Evolutionary conservation across 192 early-diverging fungal species (phyloP).

Genomic region (Coemansia biformis): DNA sequence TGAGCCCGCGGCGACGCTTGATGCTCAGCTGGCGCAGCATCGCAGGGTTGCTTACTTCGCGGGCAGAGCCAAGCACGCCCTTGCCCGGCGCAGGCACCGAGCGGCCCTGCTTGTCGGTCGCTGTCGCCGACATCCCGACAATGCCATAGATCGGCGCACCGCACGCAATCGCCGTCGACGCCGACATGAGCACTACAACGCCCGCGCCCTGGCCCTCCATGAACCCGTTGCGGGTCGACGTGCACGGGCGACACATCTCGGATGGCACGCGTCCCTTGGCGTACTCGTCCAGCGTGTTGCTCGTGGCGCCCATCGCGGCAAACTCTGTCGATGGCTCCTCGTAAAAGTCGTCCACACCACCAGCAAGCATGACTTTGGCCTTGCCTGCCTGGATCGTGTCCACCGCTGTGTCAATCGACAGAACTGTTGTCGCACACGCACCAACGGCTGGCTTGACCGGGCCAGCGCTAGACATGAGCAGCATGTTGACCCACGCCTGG

Average conservation of each 20-base stretch:
- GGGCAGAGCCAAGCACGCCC: too few species aligned
- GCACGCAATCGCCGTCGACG: too few species aligned
- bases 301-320: conserved; percentile 93
- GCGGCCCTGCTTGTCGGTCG: too few species aligned
- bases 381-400: conserved; percentile 84
- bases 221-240: too few species aligned
- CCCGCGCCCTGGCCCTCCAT: too few species aligned
- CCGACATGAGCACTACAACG: too few species aligned
- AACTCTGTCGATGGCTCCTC: conserved; percentile 86
- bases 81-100: too few species aligned
- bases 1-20: too few species aligned
- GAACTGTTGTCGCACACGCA: conserved; percentile 85
- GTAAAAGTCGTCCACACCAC: conserved; percentile 83
- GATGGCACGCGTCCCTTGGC: conserved; percentile 76
- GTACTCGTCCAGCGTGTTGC: conserved; percentile 76
- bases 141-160: too few species aligned
- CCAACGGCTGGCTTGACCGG: conserved; percentile 75
- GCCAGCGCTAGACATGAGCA: conserved; percentile 85
- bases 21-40: too few species aligned
- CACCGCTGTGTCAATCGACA: conserved; percentile 87
- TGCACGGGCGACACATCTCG: conserved; percentile 92
- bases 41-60: too few species aligned
- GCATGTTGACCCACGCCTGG: conserved; percentile 66
- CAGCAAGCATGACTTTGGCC: conserved; percentile 85
- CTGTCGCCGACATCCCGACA: too few species aligned